Conservation (phyloP, 2,329 filamentous ascomycete species). For the Arthroderma uncinatum region DNA sequence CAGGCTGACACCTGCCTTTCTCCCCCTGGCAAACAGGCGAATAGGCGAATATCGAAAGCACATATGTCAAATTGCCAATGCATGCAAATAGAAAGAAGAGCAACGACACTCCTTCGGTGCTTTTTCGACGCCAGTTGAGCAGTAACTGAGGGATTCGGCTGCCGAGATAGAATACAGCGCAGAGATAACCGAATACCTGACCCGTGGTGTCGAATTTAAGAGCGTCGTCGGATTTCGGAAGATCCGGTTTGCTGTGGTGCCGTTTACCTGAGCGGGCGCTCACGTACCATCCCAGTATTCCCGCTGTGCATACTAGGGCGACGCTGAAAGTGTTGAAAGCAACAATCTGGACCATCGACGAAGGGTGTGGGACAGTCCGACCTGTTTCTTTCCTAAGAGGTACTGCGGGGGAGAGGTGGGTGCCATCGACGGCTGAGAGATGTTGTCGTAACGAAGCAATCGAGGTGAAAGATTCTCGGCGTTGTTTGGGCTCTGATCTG, state of each 20-base stretch:
- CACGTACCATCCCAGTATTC: constrained; percentile 76
- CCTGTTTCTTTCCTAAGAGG: constrained; percentile 43
- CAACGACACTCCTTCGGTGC: constrained; percentile 83
- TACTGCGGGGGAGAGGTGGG: constrained; percentile 68
- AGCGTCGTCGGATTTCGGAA: constrained; percentile 27
- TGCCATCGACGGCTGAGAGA: constrained; percentile 48
- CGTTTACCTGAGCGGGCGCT: constrained; percentile 40
- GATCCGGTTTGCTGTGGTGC: constrained; percentile 14
- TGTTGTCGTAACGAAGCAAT: constrained; percentile 35
- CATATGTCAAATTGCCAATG: constrained; percentile 87
- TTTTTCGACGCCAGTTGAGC: constrained; percentile 84
- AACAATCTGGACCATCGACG: constrained; percentile 35
- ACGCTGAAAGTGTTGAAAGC: constrained; percentile 67
- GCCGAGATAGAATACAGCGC: constrained; percentile 77
- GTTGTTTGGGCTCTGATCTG: background rate
- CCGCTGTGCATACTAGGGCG: constrained; percentile 70
- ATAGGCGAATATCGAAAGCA: constrained; percentile 82
- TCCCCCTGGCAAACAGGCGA: constrained; percentile 54
- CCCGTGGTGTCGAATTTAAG: constrained; percentile 64
- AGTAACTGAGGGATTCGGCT: constrained; percentile 82
- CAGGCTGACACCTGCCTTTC: constrained; percentile 44
- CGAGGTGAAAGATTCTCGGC: constrained; percentile 16
- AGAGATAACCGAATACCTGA: constrained; percentile 88
- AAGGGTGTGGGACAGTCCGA: constrained; percentile 38
- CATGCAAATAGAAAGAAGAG: constrained; percentile 96